Percentiles rank a stretch among this genome's conserved stretches.
phyloP scores from a whole-genome alignment of 148 eudicot species.

The Chenopodium berlandieri region DNA sequence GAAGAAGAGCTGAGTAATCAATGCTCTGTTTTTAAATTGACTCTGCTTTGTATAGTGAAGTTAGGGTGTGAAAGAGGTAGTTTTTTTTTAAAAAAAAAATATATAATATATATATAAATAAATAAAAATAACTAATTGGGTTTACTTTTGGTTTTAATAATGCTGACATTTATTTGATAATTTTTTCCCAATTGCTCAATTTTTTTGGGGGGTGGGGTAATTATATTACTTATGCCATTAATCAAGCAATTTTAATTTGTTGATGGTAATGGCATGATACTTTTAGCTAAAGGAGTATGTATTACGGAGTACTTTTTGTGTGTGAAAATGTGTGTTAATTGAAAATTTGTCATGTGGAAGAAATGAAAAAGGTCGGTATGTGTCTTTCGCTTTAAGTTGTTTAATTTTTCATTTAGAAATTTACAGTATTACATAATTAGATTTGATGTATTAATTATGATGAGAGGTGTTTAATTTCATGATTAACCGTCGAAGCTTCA shows the following conservation, averaged over 20 bases:
- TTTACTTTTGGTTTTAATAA: too few relatives aligned
- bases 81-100: not conserved
- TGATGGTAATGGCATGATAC: not conserved
- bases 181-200: too few relatives aligned
- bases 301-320: not conserved
- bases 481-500: too few relatives aligned
- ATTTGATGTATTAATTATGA: too few relatives aligned
- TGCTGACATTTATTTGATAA: too few relatives aligned
- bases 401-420: too few relatives aligned
- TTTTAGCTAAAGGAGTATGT: not conserved
- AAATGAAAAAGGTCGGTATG: not conserved
- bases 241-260: not conserved
- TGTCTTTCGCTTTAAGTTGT: not conserved
- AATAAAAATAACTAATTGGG: too few relatives aligned
- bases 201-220: not conserved
- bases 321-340: not conserved
- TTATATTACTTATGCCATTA: not conserved
- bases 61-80: constrained; percentile 5
- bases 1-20: constrained; percentile 12
- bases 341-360: not conserved
- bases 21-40: constrained; percentile 31
- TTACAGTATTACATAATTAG: too few relatives aligned
- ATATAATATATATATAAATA: too few relatives aligned
- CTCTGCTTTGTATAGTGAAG: constrained; percentile 6
- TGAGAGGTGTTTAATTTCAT: too few relatives aligned